Percentiles rank a stretch among this genome's conserved stretches.
These are phyloP conservation scores for Lactifluus pinguis DNA, from an alignment of 768 basidiomycete species.

Conservation along the genomic window DNA sequence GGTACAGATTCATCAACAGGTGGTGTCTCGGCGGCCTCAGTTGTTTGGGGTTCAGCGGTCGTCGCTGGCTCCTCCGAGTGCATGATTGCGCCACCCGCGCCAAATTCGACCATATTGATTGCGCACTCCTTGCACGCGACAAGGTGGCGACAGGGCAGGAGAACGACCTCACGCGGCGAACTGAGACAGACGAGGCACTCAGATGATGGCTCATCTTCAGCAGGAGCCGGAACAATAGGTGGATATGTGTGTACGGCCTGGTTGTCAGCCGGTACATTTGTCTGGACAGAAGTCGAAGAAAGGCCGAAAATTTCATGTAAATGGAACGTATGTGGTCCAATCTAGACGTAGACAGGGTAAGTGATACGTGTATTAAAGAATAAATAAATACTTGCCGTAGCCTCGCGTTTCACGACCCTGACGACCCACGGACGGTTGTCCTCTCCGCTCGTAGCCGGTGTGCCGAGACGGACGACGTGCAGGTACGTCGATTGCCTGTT, in stretches of 20 bases:
- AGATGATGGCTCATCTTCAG: conserved; percentile 65
- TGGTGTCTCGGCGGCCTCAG: conserved; percentile 22
- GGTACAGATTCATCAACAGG: conserved; percentile 5
- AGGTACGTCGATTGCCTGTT: conserved; percentile 90
- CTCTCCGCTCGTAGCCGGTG: conserved; percentile 26
- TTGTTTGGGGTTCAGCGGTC: conserved; percentile 25
- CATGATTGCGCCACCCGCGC: conserved; percentile 82
- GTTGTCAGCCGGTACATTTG: conserved; percentile 29
- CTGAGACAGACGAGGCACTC: conserved; percentile 91
- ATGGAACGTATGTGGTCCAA: conserved; percentile 90
- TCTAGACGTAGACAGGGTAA: conserved; percentile 34
- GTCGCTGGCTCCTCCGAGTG: conserved; percentile 37
- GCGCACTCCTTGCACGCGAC: conserved; percentile 96
- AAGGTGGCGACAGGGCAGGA: conserved; percentile 87
- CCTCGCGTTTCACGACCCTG: conserved; percentile 87
- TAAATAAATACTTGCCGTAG: conserved; percentile 43
- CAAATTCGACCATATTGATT: conserved; percentile 95
- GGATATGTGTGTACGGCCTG: conserved; percentile 42
- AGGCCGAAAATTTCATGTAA: conserved; percentile 93
- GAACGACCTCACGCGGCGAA: conserved; percentile 81
- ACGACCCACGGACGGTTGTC: conserved; percentile 79
- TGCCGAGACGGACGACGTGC: conserved; percentile 68
- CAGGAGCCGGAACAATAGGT: conserved; percentile 28
- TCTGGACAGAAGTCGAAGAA: conserved; percentile 38
- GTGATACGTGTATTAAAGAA: background rate